Evolutionary conservation across 768 basidiomycete genomes (phyloP).

Genomic region (Hypholoma fasciculare): DNA sequence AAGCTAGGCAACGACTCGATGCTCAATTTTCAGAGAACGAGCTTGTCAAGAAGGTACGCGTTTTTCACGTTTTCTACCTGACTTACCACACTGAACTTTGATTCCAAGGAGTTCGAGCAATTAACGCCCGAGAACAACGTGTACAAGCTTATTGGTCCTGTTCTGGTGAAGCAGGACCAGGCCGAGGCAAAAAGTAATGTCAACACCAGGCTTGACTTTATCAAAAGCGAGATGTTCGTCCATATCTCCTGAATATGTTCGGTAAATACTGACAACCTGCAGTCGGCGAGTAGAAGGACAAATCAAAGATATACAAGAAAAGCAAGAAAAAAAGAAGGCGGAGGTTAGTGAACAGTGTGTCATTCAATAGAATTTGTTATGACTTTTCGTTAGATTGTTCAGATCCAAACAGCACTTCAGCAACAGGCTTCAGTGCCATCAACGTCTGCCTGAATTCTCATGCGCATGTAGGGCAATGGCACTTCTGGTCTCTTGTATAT

Average conservation of each 20-base stretch:
- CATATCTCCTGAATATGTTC: conserved; percentile 1
- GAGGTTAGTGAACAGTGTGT: conserved; percentile 54
- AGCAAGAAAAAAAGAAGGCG: conserved; percentile 77
- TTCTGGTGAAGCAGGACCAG: conserved; percentile 88
- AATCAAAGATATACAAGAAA: conserved; percentile 75
- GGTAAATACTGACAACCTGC: conserved; percentile 5
- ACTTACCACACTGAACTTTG: not conserved
- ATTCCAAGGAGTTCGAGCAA: conserved; percentile 72
- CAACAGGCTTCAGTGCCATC: conserved; percentile 25
- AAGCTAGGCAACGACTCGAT: conserved; percentile 84
- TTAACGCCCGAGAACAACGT: conserved; percentile 77
- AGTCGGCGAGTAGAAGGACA: conserved; percentile 72
- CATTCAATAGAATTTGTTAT: not conserved
- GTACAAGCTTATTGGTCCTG: conserved; percentile 90
- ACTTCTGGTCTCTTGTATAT: not conserved
- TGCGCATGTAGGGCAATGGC: not conserved
- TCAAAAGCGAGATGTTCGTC: conserved; percentile 81
- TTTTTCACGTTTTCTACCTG: not conserved
- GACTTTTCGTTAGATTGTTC: conserved; percentile 50
- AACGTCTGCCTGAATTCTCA: not conserved
- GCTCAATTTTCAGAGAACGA: conserved; percentile 92
- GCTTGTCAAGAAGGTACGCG: conserved; percentile 77
- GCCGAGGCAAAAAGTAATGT: conserved; percentile 86
- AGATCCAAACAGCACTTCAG: conserved; percentile 60
- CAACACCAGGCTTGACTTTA: conserved; percentile 88